Evolutionary conservation across 2,329 filamentous ascomycete genomes (phyloP).

Genomic region (Arthrobotrys sinensis): DNA sequence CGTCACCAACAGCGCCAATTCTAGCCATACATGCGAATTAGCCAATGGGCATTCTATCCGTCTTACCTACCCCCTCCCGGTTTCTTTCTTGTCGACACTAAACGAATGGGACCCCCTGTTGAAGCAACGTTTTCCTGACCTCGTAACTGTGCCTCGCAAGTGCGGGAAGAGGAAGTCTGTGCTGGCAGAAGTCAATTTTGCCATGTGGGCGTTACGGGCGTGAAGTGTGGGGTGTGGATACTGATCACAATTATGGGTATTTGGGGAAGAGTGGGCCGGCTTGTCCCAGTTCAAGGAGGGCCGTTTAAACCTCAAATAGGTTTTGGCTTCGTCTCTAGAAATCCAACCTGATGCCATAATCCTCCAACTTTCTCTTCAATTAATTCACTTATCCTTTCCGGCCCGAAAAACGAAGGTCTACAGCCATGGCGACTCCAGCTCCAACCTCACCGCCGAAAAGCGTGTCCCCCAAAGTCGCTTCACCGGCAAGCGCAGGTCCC

Average conservation of each 20-base stretch:
- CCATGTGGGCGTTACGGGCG: slow-evolving; percentile 31
- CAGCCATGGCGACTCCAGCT: slow-evolving; percentile 18
- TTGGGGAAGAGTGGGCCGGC: not conserved
- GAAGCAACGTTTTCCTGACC: not conserved
- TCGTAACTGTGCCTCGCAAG: slow-evolving; percentile 30
- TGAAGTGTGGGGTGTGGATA: slow-evolving; percentile 19
- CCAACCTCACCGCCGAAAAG: slow-evolving; percentile 29
- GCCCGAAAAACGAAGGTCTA: not conserved
- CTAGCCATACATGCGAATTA: not conserved
- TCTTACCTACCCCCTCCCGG: not conserved
- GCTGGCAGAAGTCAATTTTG: slow-evolving; percentile 44
- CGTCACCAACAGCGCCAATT: slow-evolving; percentile 6
- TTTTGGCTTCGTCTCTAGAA: not conserved
- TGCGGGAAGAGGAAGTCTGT: slow-evolving; percentile 11
- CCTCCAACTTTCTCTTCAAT: slow-evolving; percentile 13
- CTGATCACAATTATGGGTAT: slow-evolving; percentile 1
- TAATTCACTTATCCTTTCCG: slow-evolving; percentile 9
- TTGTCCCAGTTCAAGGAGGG: not conserved
- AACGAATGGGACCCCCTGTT: slow-evolving; percentile 20
- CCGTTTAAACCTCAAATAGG: slow-evolving; percentile 22
- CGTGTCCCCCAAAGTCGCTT: slow-evolving; percentile 7
- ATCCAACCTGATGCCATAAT: not conserved
- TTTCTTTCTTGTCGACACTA: slow-evolving; percentile 3
- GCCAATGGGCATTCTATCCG: slow-evolving; percentile 43
- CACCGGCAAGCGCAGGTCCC: slow-evolving; percentile 6